Evolutionary conservation across 345 rosid genomes (phyloP), one percentile per base, ranked within the genome.

Genomic region (Rhodomyrtus tomentosa): DNA sequence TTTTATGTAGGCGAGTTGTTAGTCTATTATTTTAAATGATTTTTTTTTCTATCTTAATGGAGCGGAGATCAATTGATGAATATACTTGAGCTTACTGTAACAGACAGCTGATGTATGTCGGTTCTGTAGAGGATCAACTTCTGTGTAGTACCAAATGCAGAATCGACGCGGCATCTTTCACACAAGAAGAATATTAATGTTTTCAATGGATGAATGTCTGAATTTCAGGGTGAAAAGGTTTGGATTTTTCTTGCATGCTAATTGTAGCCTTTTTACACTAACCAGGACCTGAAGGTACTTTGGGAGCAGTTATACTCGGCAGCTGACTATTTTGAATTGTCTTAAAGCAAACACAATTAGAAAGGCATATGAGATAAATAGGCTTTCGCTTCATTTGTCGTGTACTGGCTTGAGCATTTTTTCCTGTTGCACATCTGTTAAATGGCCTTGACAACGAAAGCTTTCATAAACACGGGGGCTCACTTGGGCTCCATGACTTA

Each of bases 401-500:
- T n/a, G 8, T 6, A 27, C 36, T 3, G 22, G 32, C 53, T 48
- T 10, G 25, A 56, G 59, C 56, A n/a, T 81, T 27, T 15, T 15
- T 40, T 7, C 48, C 10, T 0, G 2, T 24, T 55, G 13, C 73
- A 9, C 51, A 36, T 7, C 50, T 24, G 7, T 42, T 18, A 3
- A n/a, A 24, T 50, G 4, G 6, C 74, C 49, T 50, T 51, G 52
- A 13, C 4, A 25, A 52, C 20, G 2, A 93, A 92, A 87, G 98
- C 98, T 83, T 85, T 95, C 88, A 87, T 94, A 81, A 95, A 89
- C 81, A 95, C 95, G 4, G 92, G 95, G 18, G 99, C 95, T 84
- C 99, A 95, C 85, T 88, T 96, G 90, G 99, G 99, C 84, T 93
- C 95, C 49, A 95, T 93, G 27, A 93, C 96, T 9, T 91, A 74